Conservation (phyloP, 768 basidiomycete species). For the Holtermanniella nyarrowii region DNA sequence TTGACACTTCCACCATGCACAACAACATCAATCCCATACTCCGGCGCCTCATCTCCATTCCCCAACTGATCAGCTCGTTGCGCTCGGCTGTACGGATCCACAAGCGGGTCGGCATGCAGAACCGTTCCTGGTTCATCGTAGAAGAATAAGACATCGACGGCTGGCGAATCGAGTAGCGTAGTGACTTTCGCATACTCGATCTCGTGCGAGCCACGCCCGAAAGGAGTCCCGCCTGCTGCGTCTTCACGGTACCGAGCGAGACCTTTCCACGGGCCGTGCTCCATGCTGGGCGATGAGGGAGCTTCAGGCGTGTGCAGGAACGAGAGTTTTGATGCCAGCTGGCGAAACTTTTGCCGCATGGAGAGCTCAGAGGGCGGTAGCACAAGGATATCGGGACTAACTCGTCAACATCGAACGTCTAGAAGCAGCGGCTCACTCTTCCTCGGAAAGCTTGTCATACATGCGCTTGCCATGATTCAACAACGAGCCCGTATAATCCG, state of each 20-base stretch:
- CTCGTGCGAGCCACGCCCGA: conserved; percentile 12
- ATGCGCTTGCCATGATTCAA: conserved; percentile 54
- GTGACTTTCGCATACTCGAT: conserved; percentile 79
- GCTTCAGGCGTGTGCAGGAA: conserved; percentile 23
- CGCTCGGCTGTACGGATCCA: too few species aligned
- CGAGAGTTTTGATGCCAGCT: conserved; percentile 22
- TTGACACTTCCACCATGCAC: conserved; percentile 63
- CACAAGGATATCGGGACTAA: conserved; percentile 16
- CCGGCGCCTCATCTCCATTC: conserved; percentile 76
- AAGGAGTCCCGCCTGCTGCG: conserved; percentile 3
- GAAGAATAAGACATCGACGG: conserved; percentile 75
- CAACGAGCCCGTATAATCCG: conserved; percentile 62
- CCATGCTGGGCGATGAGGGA: conserved; percentile 22
- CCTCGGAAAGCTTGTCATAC: conserved; percentile 50
- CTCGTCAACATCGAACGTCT: too few species aligned
- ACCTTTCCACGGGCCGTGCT: conserved; percentile 41
- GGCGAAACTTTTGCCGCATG: conserved; percentile 25
- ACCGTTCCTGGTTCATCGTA: conserved; percentile 52
- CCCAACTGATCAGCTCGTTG: conserved; percentile 64
- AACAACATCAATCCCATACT: conserved; percentile 84
- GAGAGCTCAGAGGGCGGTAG: conserved; percentile 28
- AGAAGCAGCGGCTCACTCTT: conserved; percentile 18
- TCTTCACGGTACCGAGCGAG: conserved; percentile 41
- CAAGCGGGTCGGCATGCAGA: conserved; percentile 7
- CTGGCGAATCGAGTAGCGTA: conserved; percentile 65